phyloP scores from a whole-genome alignment of 352 stramenopile species.

The Poterioochromonas sp. region DNA sequence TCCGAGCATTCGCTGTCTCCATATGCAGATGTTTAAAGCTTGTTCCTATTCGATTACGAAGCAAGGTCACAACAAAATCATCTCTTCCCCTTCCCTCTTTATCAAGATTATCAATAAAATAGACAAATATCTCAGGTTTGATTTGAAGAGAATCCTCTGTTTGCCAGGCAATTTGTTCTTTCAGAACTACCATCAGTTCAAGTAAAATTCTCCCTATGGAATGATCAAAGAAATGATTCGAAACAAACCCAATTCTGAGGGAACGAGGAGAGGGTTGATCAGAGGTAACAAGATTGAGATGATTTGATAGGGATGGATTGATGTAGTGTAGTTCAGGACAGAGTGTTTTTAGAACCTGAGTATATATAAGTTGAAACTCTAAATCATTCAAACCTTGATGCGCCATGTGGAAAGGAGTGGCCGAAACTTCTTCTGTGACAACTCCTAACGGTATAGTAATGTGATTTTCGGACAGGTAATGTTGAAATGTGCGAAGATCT shows the following conservation, averaged over 20 bases:
- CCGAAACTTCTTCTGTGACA: background rate
- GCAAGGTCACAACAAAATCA: slow-evolving; percentile 25
- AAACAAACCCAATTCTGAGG: slow-evolving; percentile 45
- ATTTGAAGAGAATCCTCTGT: background rate
- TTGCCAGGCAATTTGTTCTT: background rate
- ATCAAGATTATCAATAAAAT: slow-evolving; percentile 1
- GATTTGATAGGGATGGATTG: background rate
- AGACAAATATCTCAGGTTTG: background rate
- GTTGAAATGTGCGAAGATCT: background rate
- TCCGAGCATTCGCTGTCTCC: slow-evolving; percentile 43
- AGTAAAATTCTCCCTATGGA: slow-evolving; percentile 48
- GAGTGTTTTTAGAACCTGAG: slow-evolving; percentile 26
- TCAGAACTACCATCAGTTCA: slow-evolving; percentile 39
- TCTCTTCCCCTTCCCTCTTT: background rate
- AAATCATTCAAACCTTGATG: slow-evolving; percentile 44
- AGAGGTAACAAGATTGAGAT: background rate
- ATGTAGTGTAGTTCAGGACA: slow-evolving; percentile 43
- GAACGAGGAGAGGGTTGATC: slow-evolving; percentile 1
- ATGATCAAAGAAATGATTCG: slow-evolving; percentile 45
- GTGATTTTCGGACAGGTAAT: background rate
- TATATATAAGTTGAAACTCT: slow-evolving; percentile 36
- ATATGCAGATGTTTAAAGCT: background rate
- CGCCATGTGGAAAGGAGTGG: slow-evolving; percentile 45
- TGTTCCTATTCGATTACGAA: slow-evolving; percentile 27
- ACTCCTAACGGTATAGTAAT: background rate